Base-by-base conservation (phyloP, 2,329 filamentous ascomycete genomes). In the Karstenula rhodostoma region DNA sequence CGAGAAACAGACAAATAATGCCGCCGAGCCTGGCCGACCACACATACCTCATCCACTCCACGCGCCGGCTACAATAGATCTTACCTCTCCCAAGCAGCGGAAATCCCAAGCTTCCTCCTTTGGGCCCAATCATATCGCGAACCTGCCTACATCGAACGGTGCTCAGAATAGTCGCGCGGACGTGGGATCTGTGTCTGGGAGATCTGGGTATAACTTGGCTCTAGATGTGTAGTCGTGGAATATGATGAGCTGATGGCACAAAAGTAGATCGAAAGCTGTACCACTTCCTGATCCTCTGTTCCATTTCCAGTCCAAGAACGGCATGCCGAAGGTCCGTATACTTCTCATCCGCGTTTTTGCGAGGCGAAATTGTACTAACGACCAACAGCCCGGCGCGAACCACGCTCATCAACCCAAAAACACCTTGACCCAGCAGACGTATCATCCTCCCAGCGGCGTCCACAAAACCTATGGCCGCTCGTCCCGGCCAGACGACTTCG, bases 1-100 rank as follows among this genome's bases (percentile, higher is more conserved):
- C 23, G 42, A 52, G 47, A 63, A 72, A 22, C 61, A 73, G 71
- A 46, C 62, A 57, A 63, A 66, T 63, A 51, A 73, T 70, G 69
- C 61, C 50, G 44, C 49, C 27, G 40, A 54, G 55, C 59, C 49
- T 35, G 50, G 27, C 27, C 59, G 55, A 35, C 19, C 44, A n/a
- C 59, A 55, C 43, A 19, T 50, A 40, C 33, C 27, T 47, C 37
- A 23, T 29, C 6, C 51, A n/a, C 33, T 50, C 46, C 57, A 27
- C 58, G 44, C 54, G 10, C 49, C 58, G 43, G 17, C 35, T 8
- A 25, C 58, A 17, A 13, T 61, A 47, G 49, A 61, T 25, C 44
- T 57, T 37, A 49, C 49, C 23, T 25, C 46, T 35, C 22, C 43
- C 22, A 25, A 48, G 17, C 40, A 17, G 17, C n/a, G 29, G 13